Percentiles rank a stretch among this genome's conserved stretches.
Conservation (phyloP, 2,329 filamentous ascomycete genomes). For the Paraphoma chrysanthemicola region DNA sequence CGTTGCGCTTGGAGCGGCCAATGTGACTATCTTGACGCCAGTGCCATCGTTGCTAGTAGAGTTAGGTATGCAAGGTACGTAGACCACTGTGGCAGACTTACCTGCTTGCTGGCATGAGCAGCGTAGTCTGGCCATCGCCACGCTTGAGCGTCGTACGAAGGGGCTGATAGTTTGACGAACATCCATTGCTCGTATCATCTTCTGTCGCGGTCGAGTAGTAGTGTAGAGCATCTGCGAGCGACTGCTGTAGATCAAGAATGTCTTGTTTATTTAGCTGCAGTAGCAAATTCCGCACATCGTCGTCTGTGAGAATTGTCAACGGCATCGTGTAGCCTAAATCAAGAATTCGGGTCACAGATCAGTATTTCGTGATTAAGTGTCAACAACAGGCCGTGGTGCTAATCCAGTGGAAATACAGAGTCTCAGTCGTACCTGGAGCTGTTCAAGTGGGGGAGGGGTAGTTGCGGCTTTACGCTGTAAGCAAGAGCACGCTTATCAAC, state of each 20-base stretch:
- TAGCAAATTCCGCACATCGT: slow-evolving; percentile 63
- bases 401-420: slow-evolving; percentile 2
- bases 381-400: slow-evolving; percentile 1
- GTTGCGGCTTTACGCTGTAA: slow-evolving; percentile 9
- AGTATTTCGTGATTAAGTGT: background rate
- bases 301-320: slow-evolving; percentile 65
- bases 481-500: no score
- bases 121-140: slow-evolving; percentile 66
- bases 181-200: slow-evolving; percentile 58
- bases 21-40: slow-evolving; percentile 70
- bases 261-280: slow-evolving; percentile 64
- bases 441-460: slow-evolving; percentile 28
- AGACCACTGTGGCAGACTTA: background rate
- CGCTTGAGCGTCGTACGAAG: slow-evolving; percentile 66
- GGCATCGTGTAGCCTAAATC: slow-evolving; percentile 54
- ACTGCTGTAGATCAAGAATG: slow-evolving; percentile 63
- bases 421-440: slow-evolving; percentile 7
- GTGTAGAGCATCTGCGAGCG: slow-evolving; percentile 66
- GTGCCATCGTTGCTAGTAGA: slow-evolving; percentile 59
- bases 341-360: no score
- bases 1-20: slow-evolving; percentile 50
- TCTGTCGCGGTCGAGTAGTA: slow-evolving; percentile 71
- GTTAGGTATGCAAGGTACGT: background rate
- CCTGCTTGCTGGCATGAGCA: slow-evolving; percentile 70
- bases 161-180: slow-evolving; percentile 67